Base-by-base conservation (phyloP, 371 early-diverging fungal species). In the Mortierella polycephala region DNA sequence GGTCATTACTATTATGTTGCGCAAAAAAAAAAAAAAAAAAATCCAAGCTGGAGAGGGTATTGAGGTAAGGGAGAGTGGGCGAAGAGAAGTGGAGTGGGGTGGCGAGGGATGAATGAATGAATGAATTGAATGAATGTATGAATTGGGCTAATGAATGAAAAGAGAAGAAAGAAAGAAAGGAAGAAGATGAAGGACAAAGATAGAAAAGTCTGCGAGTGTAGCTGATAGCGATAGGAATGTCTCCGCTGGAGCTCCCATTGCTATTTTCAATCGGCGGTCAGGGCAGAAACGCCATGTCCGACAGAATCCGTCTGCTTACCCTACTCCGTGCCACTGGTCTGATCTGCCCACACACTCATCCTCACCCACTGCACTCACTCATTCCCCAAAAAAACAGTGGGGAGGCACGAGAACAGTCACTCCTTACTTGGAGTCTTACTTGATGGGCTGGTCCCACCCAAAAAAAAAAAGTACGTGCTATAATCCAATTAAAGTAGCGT, bases 1-100 rank as follows among this genome's bases (percentile, higher is more conserved):
- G 11, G 76, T 54, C 68, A 71, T 71, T 18, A 21, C 13, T n/a
- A 23, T 40, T 46, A 30, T 30, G 2, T 30, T 30, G 30, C 30
- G n/a, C 16, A 47, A 5, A n/a, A 47, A n/a, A 47, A 47, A 47
- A 5, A n/a, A 47, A n/a, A 47, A 47, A 47, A 5, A 47, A 47
- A 47, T 46, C 10, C 23, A n/a, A 11, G 41, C 7, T 41, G 42
- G 41, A n/a, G 21, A 41, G 39, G 23, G 39, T 39, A 18, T 45
- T 16, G 44, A 30, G 11, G 13, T 21, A 42, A 11, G 63, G 5
- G 12, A 11, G 63, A 10, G 12, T 37, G 61, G n/a, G 57, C 21
- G 50, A 39, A 23, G 52, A 23, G 62, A 30, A 23, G 21, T 2
- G 46, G 53, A 46, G 39, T 20, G 46, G 23, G 51, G 57, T 21